These are phyloP conservation scores for Fraxinus velutina DNA, from an alignment of 305 asterid species.

Conservation along the genomic window DNA sequence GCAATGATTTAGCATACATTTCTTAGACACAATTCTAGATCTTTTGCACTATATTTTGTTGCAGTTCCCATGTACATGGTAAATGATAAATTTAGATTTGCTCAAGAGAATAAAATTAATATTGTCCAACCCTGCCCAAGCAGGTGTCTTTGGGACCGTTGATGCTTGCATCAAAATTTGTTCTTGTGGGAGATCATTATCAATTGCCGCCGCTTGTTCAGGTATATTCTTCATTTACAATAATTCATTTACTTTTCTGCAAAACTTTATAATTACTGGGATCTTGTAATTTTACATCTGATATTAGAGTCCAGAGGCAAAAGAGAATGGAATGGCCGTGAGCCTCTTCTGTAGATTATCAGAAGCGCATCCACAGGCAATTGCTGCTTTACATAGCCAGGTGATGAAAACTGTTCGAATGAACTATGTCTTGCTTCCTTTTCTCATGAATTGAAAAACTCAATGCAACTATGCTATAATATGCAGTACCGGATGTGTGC, in stretches of 20 bases:
- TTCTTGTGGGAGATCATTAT: constrained; percentile 98
- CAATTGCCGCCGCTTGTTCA: constrained; percentile 98
- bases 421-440: not conserved
- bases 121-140: constrained; percentile 22
- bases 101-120: constrained; percentile 17
- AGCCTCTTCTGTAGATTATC: constrained; percentile 95
- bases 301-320: constrained; percentile 86
- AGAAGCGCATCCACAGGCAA: constrained; percentile 96
- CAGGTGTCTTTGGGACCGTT: constrained; percentile 95
- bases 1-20: constrained; percentile 2
- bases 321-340: constrained; percentile 80
- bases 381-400: constrained; percentile 88
- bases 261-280: constrained; percentile 22
- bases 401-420: constrained; percentile 33
- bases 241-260: constrained; percentile 22
- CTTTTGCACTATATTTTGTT: constrained; percentile 19
- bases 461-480: constrained; percentile 29
- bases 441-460: constrained; percentile 16
- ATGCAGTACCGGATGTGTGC: constrained; percentile 97
- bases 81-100: constrained; percentile 7
- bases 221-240: constrained; percentile 41
- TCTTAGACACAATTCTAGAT: constrained; percentile 7
- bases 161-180: constrained; percentile 81
- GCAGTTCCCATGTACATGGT: constrained; percentile 9
- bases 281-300: constrained; percentile 27